These are phyloP conservation scores for Mrakia frigida DNA, from an alignment of 768 basidiomycete genomes.

Conservation along the genomic window DNA sequence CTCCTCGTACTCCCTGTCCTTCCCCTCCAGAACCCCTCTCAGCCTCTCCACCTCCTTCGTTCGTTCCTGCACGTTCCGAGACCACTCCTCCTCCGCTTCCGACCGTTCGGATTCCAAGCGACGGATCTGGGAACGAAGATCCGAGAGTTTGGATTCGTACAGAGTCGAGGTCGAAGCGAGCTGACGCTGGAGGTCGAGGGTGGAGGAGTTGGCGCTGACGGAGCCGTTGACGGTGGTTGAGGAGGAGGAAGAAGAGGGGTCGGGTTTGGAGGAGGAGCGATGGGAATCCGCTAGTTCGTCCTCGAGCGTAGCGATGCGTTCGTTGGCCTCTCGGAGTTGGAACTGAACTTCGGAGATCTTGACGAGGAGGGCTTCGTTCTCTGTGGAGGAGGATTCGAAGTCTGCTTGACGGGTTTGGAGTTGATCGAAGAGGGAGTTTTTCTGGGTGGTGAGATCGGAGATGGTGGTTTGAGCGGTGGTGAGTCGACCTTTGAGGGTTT, in stretches of 20 bases:
- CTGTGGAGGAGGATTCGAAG: constrained; percentile 71
- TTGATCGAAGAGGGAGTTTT: constrained; percentile 75
- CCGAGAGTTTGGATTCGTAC: constrained; percentile 69
- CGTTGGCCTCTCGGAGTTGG: constrained; percentile 73
- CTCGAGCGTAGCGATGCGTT: constrained; percentile 62
- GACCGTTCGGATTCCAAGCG: constrained; percentile 73
- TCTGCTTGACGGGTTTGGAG: constrained; percentile 85
- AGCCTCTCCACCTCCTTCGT: constrained; percentile 69
- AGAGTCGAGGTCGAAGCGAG: constrained; percentile 68
- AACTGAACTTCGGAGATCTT: constrained; percentile 80
- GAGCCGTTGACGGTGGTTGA: background rate
- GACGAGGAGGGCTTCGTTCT: constrained; percentile 66
- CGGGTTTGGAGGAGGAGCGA: background rate
- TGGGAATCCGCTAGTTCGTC: constrained; percentile 40
- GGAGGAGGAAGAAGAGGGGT: background rate
- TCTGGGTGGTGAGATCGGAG: constrained; percentile 65
- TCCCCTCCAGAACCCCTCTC: constrained; percentile 57
- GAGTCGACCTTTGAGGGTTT: constrained; percentile 57
- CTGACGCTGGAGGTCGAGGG: constrained; percentile 51
- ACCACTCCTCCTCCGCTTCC: constrained; percentile 86
- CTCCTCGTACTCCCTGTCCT: constrained; percentile 59
- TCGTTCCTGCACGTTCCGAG: constrained; percentile 72
- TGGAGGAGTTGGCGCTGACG: constrained; percentile 18
- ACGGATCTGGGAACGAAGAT: constrained; percentile 60
- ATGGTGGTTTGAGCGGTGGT: constrained; percentile 64